Percentiles rank a stretch among this genome's conserved stretches.
Evolutionary conservation across 805 yeast genomes (phyloP).

Genomic region (Pichia phayaonensis): DNA sequence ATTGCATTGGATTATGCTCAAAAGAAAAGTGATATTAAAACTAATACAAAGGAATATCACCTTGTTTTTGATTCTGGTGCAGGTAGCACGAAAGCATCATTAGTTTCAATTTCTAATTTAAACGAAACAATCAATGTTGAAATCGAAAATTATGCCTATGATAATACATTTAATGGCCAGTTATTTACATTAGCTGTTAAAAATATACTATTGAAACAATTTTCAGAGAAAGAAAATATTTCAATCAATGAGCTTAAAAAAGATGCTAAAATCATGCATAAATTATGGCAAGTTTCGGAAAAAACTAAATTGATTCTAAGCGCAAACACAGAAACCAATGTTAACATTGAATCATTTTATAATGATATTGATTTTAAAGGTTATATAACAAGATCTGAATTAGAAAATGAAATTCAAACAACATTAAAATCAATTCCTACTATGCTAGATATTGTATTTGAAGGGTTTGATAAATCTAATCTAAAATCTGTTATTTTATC

Average conservation of each 20-base stretch:
- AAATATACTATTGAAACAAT: constrained; percentile 51
- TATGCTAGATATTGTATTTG: constrained; percentile 51
- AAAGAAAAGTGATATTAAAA: constrained; percentile 33
- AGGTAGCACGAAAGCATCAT: constrained; percentile 80
- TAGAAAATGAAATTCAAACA: constrained; percentile 51
- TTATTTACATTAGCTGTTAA: constrained; percentile 59
- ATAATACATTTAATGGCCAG: constrained; percentile 69
- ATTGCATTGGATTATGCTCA: constrained; percentile 78
- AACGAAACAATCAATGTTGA: constrained; percentile 40
- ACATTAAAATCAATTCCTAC: constrained; percentile 37
- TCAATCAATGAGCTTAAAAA: constrained; percentile 24
- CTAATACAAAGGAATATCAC: constrained; percentile 45
- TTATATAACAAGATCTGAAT: constrained; percentile 66
- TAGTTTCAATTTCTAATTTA: constrained; percentile 53
- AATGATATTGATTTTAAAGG: constrained; percentile 70
- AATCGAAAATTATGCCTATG: constrained; percentile 66
- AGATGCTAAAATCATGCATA: constrained; percentile 53
- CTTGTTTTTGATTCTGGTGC: constrained; percentile 89
- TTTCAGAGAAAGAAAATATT: constrained; percentile 29
- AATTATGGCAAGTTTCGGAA: constrained; percentile 77
- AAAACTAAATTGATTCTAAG: constrained; percentile 81
- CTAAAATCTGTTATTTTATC: constrained; percentile 59
- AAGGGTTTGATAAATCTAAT: constrained; percentile 19
- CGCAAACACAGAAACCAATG: constrained; percentile 75
- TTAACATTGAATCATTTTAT: constrained; percentile 67